Base-by-base conservation (phyloP, 73 alveolate species). In the Tetrahymena borealis region DNA sequence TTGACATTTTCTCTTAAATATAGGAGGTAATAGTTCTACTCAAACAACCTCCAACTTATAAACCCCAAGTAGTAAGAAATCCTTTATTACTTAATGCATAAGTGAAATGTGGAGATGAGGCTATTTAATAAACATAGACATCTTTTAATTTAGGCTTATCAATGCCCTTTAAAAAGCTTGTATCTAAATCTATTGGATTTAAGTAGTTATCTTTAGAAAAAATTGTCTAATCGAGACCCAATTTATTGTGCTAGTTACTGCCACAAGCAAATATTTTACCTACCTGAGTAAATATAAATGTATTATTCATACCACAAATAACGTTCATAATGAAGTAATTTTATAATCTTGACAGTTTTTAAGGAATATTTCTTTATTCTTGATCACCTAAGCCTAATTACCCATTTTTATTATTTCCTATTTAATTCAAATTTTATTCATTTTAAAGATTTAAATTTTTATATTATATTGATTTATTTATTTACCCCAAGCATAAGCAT, bases 321-420 rank as follows among this genome's bases (percentile, higher is more conserved):
- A 60, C 43, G 41, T 93, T 79, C 38, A 79, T 41, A 28, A 90
- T 92, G 78, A 60, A 93, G 24, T 79, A 93, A 85, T 93, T 93
- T 35, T 93, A 35, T 5, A 93, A 60, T n/a, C 90, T 38, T 28
- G 38, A 33, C 16, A 93, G 78, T 32, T 93, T 93, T 2, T 31
- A 35, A 11, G 95, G 95, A 32, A 39, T 91, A 85, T 39, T 79
- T 90, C 95, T 93, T 39, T 79, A 85, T 11, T 11, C 32, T 79
- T 38, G 79, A 33, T 93, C 93, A 38, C 95, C 95, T 4, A 91
- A 79, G 1, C 95, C 95, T 28, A 93, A 41, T 32, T 93, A 39
- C 1, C 95, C 95, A 93, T 93, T 93, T 43, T 93, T 93, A 90
- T 93, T 93, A 93, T 37, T 79, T 93, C 95, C 85, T 60, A 60